Evolutionary conservation across 2,329 filamentous ascomycete genomes (phyloP).

Genomic region (Dryadomyces sulphureus): DNA sequence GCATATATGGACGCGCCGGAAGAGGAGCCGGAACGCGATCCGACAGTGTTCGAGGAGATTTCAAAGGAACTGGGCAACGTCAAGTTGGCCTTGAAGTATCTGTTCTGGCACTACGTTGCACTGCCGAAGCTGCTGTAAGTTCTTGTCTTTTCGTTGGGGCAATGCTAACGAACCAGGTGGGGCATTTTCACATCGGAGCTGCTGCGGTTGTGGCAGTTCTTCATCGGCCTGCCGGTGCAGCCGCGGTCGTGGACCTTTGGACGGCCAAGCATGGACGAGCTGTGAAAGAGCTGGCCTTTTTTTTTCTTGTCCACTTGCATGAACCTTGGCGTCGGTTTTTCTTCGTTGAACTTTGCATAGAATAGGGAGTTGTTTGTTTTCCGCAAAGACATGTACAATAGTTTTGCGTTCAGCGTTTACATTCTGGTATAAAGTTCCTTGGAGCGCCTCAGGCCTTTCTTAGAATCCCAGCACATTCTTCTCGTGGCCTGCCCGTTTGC

Average conservation of each 20-base stretch:
- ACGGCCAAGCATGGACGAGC: conserved; percentile 31
- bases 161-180: conserved; percentile 18
- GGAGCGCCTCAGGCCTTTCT: too few relatives aligned
- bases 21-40: conserved; percentile 19
- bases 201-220: conserved; percentile 31
- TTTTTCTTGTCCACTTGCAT: not conserved
- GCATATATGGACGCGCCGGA: conserved; percentile 23
- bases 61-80: conserved; percentile 50
- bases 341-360: too few relatives aligned
- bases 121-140: conserved; percentile 60
- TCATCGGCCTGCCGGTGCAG: conserved; percentile 35
- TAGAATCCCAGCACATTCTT: not conserved
- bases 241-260: conserved; percentile 32
- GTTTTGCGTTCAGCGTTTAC: too few relatives aligned
- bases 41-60: conserved; percentile 41
- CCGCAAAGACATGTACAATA: too few relatives aligned
- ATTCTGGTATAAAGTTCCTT: too few relatives aligned
- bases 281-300: conserved; percentile 18
- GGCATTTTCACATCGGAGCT: conserved; percentile 29
- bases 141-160: not conserved
- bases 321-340: not conserved
- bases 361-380: too few relatives aligned
- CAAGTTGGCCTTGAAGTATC: conserved; percentile 45
- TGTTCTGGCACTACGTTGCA: conserved; percentile 55
- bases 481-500: not conserved